Conservation (phyloP, 2,329 filamentous ascomycete genomes). For the Boeremia lycopersici region DNA sequence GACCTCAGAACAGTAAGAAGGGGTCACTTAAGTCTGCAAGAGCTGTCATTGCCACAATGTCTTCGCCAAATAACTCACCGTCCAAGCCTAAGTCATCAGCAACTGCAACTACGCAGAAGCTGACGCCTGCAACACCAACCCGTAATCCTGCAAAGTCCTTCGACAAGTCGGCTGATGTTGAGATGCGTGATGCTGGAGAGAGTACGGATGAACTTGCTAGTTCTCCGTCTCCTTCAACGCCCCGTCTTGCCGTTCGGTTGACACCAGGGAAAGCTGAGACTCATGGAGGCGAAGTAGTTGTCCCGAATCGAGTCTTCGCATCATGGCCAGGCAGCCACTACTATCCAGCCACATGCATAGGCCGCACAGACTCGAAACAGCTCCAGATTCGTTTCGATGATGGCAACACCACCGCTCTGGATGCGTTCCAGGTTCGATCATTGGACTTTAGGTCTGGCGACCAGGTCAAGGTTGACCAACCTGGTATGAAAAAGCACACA, state of each 20-base stretch:
- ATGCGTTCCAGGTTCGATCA: conserved; percentile 46
- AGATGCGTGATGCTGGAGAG: conserved; percentile 27
- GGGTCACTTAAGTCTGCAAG: conserved; percentile 37
- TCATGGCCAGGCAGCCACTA: conserved; percentile 63
- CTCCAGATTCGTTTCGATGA: conserved; percentile 58
- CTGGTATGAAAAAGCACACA: conserved; percentile 51
- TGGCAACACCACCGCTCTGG: conserved; percentile 50
- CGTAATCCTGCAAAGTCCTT: not conserved
- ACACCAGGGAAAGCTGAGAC: conserved; percentile 2
- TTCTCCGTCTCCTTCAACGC: conserved; percentile 21
- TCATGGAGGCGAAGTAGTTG: conserved; percentile 33
- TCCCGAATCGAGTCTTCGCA: conserved; percentile 62
- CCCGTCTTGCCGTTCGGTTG: conserved; percentile 21
- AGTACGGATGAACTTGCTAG: conserved; percentile 29
- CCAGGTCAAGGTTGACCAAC: conserved; percentile 54
- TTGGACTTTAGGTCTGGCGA: conserved; percentile 54
- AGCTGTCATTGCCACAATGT: conserved; percentile 27
- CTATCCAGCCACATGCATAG: conserved; percentile 65
- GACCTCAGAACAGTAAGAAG: conserved; percentile 27
- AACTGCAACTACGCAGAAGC: conserved; percentile 2
- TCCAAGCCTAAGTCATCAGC: conserved; percentile 10
- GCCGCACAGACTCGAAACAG: conserved; percentile 49
- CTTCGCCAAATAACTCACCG: conserved; percentile 26
- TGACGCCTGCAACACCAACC: conserved; percentile 22
- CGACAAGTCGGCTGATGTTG: conserved; percentile 18